Evolutionary conservation across 2,329 filamentous ascomycete species (phyloP).

Genomic region (Beauveria scarabaeidicola): DNA sequence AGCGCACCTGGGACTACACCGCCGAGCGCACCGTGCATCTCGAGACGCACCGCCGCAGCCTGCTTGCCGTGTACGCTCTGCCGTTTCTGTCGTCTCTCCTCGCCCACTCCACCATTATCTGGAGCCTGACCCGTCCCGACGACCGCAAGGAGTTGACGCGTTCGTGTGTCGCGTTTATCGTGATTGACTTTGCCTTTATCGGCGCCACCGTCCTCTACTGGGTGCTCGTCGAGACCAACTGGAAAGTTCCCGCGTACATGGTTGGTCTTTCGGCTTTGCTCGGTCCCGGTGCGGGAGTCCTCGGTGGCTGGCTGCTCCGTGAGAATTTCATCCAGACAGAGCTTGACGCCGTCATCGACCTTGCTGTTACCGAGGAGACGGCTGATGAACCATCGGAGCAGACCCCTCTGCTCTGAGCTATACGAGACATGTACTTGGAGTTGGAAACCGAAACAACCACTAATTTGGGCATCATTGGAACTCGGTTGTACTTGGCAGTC

Average conservation of each 20-base stretch:
- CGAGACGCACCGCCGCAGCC: conserved; percentile 31
- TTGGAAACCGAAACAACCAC: neutral
- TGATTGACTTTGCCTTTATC: conserved; percentile 38
- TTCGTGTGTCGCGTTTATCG: conserved; percentile 35
- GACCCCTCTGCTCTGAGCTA: neutral
- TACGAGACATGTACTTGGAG: neutral
- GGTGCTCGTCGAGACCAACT: conserved; percentile 43
- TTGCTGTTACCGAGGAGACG: conserved; percentile 12
- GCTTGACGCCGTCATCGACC: conserved; percentile 12
- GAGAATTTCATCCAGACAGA: conserved; percentile 26
- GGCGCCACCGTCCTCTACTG: conserved; percentile 43
- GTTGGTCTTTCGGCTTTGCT: conserved; percentile 22
- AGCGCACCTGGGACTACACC: conserved; percentile 18
- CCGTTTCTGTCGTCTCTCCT: conserved; percentile 35
- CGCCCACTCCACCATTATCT: conserved; percentile 35
- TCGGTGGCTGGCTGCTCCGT: conserved; percentile 31
- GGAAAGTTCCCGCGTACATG: conserved; percentile 28
- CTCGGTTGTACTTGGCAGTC: neutral
- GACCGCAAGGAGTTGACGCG: conserved; percentile 43
- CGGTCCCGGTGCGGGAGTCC: conserved; percentile 31
- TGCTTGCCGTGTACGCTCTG: conserved; percentile 35
- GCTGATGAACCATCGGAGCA: conserved; percentile 3
- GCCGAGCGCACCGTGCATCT: conserved; percentile 31
- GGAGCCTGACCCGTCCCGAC: conserved; percentile 30
- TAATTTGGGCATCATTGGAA: neutral